phyloP scores from a whole-genome alignment of 108 stramenopile genomes.

The Pseudonitzschia delicatissima region DNA sequence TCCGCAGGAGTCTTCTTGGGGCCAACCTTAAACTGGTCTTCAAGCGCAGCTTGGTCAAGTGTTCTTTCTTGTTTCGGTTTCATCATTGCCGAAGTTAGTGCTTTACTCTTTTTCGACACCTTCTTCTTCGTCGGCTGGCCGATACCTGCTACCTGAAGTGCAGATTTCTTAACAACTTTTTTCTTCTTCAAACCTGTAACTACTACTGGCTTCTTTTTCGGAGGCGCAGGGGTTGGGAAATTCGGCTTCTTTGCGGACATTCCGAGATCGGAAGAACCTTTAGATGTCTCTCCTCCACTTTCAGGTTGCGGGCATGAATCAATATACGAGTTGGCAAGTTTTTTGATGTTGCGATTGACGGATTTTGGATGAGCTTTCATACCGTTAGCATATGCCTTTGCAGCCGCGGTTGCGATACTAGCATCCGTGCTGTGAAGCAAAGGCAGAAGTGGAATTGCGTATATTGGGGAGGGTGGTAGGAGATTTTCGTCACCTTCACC shows the following conservation, averaged over 20 bases:
- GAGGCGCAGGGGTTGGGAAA: conserved; percentile 15
- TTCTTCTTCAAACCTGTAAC: conserved; percentile 45
- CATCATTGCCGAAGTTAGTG: conserved; percentile 52
- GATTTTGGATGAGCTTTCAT: conserved; percentile 65
- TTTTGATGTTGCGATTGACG: conserved; percentile 58
- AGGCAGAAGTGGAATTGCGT: conserved; percentile 77
- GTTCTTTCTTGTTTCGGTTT: conserved; percentile 76
- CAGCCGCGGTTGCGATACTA: conserved; percentile 66
- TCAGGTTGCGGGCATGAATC: conserved; percentile 55
- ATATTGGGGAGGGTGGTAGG: conserved; percentile 73
- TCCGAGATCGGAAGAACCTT: background rate
- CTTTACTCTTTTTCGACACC: conserved; percentile 50
- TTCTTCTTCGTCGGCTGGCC: conserved; percentile 59
- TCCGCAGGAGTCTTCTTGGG: conserved; percentile 43
- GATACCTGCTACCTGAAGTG: conserved; percentile 52
- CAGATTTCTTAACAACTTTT: conserved; percentile 48
- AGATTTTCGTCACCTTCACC: conserved; percentile 27
- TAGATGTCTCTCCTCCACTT: conserved; percentile 32
- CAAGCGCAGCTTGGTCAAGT: conserved; percentile 58
- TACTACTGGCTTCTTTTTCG: conserved; percentile 23
- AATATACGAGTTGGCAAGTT: conserved; percentile 68
- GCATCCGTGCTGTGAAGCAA: conserved; percentile 56
- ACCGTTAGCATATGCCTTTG: conserved; percentile 58
- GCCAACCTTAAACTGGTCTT: conserved; percentile 59
- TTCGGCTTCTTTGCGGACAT: background rate